Conservation (phyloP, 208 protist genomes). For the Trypanosoma platydactyli region DNA sequence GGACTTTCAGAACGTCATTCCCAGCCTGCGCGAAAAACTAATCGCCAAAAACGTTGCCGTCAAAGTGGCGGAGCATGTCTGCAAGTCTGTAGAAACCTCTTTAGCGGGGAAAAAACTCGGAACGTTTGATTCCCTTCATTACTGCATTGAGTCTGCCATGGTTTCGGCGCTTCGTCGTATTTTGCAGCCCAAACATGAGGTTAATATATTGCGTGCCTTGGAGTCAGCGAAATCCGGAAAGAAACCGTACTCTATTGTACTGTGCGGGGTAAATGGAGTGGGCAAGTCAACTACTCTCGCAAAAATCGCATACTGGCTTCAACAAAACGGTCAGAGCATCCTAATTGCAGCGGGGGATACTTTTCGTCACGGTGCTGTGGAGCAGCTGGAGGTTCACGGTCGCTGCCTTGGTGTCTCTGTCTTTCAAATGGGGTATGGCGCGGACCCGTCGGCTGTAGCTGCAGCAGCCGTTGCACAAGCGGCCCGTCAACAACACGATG, state of each 20-base stretch:
- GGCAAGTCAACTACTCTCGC: slow-evolving; percentile 99
- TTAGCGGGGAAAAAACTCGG: slow-evolving; percentile 93
- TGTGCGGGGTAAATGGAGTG: slow-evolving; percentile 99
- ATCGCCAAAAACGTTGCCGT: slow-evolving; percentile 98
- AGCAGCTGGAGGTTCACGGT: slow-evolving; percentile 98
- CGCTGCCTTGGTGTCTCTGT: slow-evolving; percentile 92
- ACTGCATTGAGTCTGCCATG: slow-evolving; percentile 84
- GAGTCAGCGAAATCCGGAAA: slow-evolving; percentile 53
- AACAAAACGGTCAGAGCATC: slow-evolving; percentile 90
- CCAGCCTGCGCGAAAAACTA: slow-evolving; percentile 92
- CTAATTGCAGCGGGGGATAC: slow-evolving; percentile 99
- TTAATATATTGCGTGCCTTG: slow-evolving; percentile 96
- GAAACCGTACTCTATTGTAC: slow-evolving; percentile 96
- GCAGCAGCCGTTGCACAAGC: slow-evolving; percentile 92
- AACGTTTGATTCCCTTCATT: slow-evolving; percentile 90
- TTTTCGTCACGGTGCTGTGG: slow-evolving; percentile 99
- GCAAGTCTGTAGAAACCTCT: slow-evolving; percentile 89
- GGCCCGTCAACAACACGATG: slow-evolving; percentile 84
- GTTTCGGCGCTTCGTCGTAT: slow-evolving; percentile 92
- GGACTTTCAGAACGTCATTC: slow-evolving; percentile 92
- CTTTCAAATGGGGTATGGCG: slow-evolving; percentile 97
- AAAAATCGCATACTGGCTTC: slow-evolving; percentile 97
- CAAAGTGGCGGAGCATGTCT: slow-evolving; percentile 96
- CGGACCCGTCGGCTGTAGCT: slow-evolving; percentile 95
- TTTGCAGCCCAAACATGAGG: slow-evolving; percentile 93